Percentiles rank a stretch among this genome's conserved stretches.
These are phyloP conservation scores for Ceratonia siliqua DNA, from an alignment of 306 rosid genomes.

Conservation along the genomic window DNA sequence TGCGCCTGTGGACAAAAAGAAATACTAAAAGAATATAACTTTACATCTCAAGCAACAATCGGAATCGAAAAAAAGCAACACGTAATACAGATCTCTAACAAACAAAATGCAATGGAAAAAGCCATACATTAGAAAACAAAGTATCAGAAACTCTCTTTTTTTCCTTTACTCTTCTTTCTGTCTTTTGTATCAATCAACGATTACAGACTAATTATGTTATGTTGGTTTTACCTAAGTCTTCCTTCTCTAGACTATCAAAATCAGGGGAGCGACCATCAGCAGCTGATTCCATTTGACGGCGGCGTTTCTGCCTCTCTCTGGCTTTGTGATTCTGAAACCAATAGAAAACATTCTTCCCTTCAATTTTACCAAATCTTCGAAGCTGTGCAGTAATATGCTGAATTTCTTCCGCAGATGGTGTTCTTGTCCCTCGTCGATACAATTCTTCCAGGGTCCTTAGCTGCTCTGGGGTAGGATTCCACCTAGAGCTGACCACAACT, in stretches of 20 bases:
- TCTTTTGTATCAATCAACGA: slow-evolving; percentile 7
- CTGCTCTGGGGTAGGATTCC: slow-evolving; percentile 97
- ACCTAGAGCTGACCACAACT: slow-evolving; percentile 83
- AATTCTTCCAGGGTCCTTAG: slow-evolving; percentile 78
- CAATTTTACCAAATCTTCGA: slow-evolving; percentile 66
- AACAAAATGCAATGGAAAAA: slow-evolving; percentile 24
- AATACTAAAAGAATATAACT: slow-evolving; percentile 52
- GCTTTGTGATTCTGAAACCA: slow-evolving; percentile 90
- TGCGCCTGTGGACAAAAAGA: slow-evolving; percentile 59
- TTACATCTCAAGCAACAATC: slow-evolving; percentile 48
- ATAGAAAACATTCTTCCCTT: slow-evolving; percentile 78
- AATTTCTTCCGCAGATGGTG: slow-evolving; percentile 83
- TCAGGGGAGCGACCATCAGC: slow-evolving; percentile 18
- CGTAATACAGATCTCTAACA: slow-evolving; percentile 21
- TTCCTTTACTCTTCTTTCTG: neutral
- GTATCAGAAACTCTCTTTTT: neutral
- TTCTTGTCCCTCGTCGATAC: slow-evolving; percentile 80
- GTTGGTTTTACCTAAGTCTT: slow-evolving; percentile 46
- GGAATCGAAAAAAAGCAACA: slow-evolving; percentile 34
- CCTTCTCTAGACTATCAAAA: slow-evolving; percentile 42
- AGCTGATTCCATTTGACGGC: slow-evolving; percentile 69
- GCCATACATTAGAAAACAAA: slow-evolving; percentile 11
- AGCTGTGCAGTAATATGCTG: slow-evolving; percentile 75
- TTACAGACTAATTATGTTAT: neutral
- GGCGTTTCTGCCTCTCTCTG: slow-evolving; percentile 79